Evolutionary conservation across 192 early-diverging fungal genomes (phyloP), one percentile per base, ranked within the genome.

Genomic region (Chytriomyces sp.): DNA sequence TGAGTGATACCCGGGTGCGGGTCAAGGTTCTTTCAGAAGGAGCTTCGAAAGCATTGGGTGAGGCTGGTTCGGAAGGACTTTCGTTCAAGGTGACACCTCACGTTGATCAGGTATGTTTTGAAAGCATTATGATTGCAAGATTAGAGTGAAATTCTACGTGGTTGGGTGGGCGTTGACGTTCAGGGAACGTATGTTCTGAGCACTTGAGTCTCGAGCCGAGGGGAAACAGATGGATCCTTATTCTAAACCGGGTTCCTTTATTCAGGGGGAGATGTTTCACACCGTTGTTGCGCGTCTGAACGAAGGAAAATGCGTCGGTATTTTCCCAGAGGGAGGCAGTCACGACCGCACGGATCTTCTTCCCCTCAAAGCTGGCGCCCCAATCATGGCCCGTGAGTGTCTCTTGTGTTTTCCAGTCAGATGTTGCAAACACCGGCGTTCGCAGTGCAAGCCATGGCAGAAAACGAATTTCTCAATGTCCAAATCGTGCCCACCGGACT

Each of bases 291-390:
- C 90, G 17, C 86, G 91, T 7, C 75, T 99, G 34, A 86, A 91
- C 68, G 77, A 78, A 37, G 89, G 89, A 60, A 82, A 80, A 28
- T 94, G 93, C 74, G 90, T 99, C 5, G 94, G 94, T 17, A 99
- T 99, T 65, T 99, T 99, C 80, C 98, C 98, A 5, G 98, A 98
- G 67, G 96, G 98, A 49, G 98, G 98, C 14, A 93, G 91, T 74
- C 98, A 99, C 82, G 98, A 99, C 79, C 92, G 96, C 59, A 86
- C 93, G 4, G 91, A 97, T 72, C 91, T 99, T 86, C 79, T 99
- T 59, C 98, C 98, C 32, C 81, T 99, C 55, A 99, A 98, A 87
- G 91, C 87, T 30, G 87, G 87, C 38, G 80, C 82, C 41, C 63
- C 81, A 2, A 78, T 86, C 36, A 83, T 86, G 85, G 85, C 85